These are phyloP conservation scores for Calocera cornea DNA, from an alignment of 768 basidiomycete species.

Conservation along the genomic window DNA sequence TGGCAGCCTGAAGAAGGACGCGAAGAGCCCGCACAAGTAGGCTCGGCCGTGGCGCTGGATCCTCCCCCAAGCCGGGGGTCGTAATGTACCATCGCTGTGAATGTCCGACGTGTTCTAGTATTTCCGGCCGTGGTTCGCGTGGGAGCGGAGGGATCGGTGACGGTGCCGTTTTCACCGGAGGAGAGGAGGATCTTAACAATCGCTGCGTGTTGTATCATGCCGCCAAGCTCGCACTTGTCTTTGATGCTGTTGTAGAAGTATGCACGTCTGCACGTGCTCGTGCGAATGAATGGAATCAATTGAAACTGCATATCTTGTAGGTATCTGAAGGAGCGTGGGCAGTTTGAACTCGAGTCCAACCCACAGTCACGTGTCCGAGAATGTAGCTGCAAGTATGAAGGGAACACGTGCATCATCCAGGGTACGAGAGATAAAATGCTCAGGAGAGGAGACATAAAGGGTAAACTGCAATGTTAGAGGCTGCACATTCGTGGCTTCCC, in stretches of 20 bases:
- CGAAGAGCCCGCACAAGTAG: background rate
- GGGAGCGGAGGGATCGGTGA: background rate
- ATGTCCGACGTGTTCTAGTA: background rate
- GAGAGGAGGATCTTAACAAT: background rate
- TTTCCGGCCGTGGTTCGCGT: background rate
- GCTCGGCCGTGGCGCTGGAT: no score
- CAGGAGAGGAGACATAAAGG: no score
- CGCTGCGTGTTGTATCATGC: no score
- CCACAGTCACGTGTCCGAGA: no score
- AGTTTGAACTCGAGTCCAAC: background rate
- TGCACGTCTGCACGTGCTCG: background rate
- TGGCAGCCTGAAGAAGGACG: background rate
- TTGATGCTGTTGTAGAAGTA: background rate
- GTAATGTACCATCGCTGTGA: background rate
- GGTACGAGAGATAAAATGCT: no score
- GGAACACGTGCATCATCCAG: no score
- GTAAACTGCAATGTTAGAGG: no score
- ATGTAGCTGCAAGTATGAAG: no score
- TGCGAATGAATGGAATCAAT: background rate
- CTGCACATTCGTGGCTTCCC: no score
- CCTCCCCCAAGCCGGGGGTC: background rate
- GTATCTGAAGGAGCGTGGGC: background rate
- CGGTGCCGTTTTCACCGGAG: background rate
- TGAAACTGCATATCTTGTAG: background rate
- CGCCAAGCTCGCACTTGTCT: background rate